phyloP scores from a whole-genome alignment of 2,329 filamentous ascomycete species.

The Ascochyta fabae region DNA sequence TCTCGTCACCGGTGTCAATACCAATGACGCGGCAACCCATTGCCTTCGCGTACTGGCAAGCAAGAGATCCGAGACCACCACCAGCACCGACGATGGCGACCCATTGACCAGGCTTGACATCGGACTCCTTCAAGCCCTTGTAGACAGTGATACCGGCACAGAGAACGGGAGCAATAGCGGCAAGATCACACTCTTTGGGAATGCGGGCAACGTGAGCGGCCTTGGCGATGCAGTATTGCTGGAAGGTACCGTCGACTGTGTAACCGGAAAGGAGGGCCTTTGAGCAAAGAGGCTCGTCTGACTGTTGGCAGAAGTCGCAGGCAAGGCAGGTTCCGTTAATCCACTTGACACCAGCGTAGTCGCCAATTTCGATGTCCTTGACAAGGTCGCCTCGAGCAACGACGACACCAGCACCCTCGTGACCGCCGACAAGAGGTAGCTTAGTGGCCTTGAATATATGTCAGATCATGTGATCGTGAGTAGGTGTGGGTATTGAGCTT shows the following conservation, averaged over 20 bases:
- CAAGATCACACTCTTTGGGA: slow-evolving; percentile 76
- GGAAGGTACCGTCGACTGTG: slow-evolving; percentile 91
- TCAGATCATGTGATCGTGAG: slow-evolving; percentile 20
- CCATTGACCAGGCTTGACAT: slow-evolving; percentile 73
- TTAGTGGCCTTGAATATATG: slow-evolving; percentile 62
- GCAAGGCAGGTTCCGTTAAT: slow-evolving; percentile 84
- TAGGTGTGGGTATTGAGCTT: slow-evolving; percentile 7
- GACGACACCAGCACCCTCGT: slow-evolving; percentile 80
- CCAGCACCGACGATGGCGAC: slow-evolving; percentile 88
- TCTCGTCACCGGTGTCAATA: slow-evolving; percentile 84
- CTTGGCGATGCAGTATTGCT: slow-evolving; percentile 89
- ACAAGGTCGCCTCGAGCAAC: slow-evolving; percentile 81
- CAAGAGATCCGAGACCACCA: slow-evolving; percentile 80
- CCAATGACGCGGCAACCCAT: slow-evolving; percentile 85
- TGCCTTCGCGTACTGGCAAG: slow-evolving; percentile 86
- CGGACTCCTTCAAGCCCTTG: slow-evolving; percentile 88
- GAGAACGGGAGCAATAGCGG: slow-evolving; percentile 78
- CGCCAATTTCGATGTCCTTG: slow-evolving; percentile 76
- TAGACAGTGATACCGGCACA: slow-evolving; percentile 89
- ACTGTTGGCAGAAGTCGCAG: slow-evolving; percentile 82
- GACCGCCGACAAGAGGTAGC: slow-evolving; percentile 82
- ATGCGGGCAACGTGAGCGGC: slow-evolving; percentile 84
- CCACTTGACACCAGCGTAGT: slow-evolving; percentile 89
- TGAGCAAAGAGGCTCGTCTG: slow-evolving; percentile 83
- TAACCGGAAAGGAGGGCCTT: slow-evolving; percentile 82